phyloP scores from a whole-genome alignment of 129 eudicot genomes.

The Erigeron canadensis region DNA sequence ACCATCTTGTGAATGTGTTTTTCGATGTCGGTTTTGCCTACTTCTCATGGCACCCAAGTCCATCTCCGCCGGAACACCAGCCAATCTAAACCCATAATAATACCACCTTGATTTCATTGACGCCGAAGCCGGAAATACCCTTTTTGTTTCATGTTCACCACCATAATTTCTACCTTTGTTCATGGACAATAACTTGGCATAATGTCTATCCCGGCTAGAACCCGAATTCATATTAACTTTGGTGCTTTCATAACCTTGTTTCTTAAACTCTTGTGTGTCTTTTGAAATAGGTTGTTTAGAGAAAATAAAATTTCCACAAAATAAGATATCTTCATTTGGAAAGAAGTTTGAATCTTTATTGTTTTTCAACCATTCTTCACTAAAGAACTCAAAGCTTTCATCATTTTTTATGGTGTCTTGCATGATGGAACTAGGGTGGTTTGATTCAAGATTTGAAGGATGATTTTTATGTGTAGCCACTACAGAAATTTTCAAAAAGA shows the following conservation, averaged over 20 bases:
- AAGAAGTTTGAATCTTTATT: slow-evolving; percentile 24
- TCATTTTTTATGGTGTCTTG: slow-evolving; percentile 27
- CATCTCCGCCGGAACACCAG: slow-evolving; percentile 32
- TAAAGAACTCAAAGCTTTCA: slow-evolving; percentile 36
- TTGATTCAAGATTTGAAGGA: slow-evolving; percentile 13
- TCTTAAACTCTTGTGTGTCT: slow-evolving; percentile 27
- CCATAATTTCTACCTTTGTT: slow-evolving; percentile 27
- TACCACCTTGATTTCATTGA: slow-evolving; percentile 35
- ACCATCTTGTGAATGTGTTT: neutral
- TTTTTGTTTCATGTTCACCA: slow-evolving; percentile 12
- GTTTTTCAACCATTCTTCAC: slow-evolving; percentile 27
- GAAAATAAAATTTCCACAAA: slow-evolving; percentile 22
- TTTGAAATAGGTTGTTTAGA: slow-evolving; percentile 21
- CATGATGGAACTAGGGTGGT: slow-evolving; percentile 20
- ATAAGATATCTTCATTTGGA: slow-evolving; percentile 13
- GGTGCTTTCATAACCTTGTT: slow-evolving; percentile 18
- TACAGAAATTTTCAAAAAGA: slow-evolving; percentile 21
- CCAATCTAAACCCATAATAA: slow-evolving; percentile 35
- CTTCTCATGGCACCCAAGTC: slow-evolving; percentile 27
- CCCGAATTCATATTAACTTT: neutral
- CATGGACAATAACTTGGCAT: slow-evolving; percentile 15
- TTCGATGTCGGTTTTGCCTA: slow-evolving; percentile 32
- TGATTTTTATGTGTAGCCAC: slow-evolving; percentile 21
- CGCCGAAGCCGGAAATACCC: neutral
- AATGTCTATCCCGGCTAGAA: slow-evolving; percentile 4